These are phyloP conservation scores for Pseudogymnoascus sp. DNA, from an alignment of 2,329 filamentous ascomycete genomes.

Conservation along the genomic window DNA sequence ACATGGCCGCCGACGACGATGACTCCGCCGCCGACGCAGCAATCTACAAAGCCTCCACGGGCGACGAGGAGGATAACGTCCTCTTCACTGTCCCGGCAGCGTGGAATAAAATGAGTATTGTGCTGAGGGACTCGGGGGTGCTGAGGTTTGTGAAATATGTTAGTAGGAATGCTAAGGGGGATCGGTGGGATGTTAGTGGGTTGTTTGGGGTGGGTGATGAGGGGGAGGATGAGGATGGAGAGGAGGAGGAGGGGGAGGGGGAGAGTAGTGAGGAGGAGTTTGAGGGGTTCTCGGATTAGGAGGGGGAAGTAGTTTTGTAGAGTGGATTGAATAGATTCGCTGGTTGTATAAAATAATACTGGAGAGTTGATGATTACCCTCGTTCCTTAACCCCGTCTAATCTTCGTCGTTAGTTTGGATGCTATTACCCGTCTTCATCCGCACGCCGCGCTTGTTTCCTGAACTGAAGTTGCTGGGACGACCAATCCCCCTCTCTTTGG, in stretches of 20 bases:
- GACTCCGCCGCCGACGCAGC: slow-evolving; percentile 67
- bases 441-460: no score
- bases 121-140: slow-evolving; percentile 77
- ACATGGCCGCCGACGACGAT: slow-evolving; percentile 84
- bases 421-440: no score
- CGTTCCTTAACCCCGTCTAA: background rate
- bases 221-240: slow-evolving; percentile 37
- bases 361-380: background rate
- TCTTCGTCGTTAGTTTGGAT: no score
- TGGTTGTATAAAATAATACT: background rate
- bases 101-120: slow-evolving; percentile 91
- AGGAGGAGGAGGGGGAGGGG: slow-evolving; percentile 33
- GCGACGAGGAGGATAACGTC: slow-evolving; percentile 67
- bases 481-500: background rate
- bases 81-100: slow-evolving; percentile 60
- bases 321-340: background rate
- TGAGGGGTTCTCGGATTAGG: slow-evolving; percentile 45
- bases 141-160: slow-evolving; percentile 97
- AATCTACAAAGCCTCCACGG: slow-evolving; percentile 66
- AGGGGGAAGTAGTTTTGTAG: background rate
- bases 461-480: background rate
- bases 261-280: slow-evolving; percentile 47
- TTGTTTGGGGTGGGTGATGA: slow-evolving; percentile 62
- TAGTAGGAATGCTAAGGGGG: slow-evolving; percentile 71
- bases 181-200: slow-evolving; percentile 85